Evolutionary conservation across 371 early-diverging fungal genomes (phyloP).

Genomic region (Zychaea mexicana): DNA sequence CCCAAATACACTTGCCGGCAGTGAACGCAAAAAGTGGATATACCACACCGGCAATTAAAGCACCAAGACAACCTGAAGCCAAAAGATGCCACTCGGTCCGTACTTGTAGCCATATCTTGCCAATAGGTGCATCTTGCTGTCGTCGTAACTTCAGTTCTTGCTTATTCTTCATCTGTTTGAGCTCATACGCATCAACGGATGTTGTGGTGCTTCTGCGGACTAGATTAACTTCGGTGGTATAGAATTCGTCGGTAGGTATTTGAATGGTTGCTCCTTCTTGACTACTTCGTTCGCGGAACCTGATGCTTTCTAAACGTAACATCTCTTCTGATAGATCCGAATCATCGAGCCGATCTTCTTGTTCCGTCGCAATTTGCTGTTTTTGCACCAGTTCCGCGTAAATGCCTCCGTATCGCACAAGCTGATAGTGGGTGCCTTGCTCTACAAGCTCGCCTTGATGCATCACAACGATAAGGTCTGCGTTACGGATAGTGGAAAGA

Average conservation of each 20-base stretch:
- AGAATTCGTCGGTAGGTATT: background rate
- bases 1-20: conserved; percentile 25
- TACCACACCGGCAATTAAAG: conserved; percentile 54
- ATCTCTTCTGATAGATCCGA: background rate
- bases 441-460: conserved; percentile 68
- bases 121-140: conserved; percentile 43
- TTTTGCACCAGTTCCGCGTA: conserved; percentile 53
- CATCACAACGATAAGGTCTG: conserved; percentile 80
- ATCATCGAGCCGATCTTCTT: conserved; percentile 14
- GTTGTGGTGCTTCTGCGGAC: conserved; percentile 4
- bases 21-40: conserved; percentile 38
- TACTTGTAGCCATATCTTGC: conserved; percentile 30
- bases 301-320: conserved; percentile 5
- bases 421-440: conserved; percentile 64
- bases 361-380: conserved; percentile 43
- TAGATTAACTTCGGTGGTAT: background rate
- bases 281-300: background rate
- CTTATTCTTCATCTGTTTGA: conserved; percentile 38
- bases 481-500: conserved; percentile 72
- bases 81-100: conserved; percentile 37
- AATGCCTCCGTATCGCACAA: conserved; percentile 42
- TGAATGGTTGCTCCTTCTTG: conserved; percentile 12
- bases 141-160: conserved; percentile 35
- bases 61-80: conserved; percentile 36
- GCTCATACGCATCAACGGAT: conserved; percentile 33